Evolutionary conservation across 179 eudicot species (phyloP).

Genomic region (Drosera spatulata): DNA sequence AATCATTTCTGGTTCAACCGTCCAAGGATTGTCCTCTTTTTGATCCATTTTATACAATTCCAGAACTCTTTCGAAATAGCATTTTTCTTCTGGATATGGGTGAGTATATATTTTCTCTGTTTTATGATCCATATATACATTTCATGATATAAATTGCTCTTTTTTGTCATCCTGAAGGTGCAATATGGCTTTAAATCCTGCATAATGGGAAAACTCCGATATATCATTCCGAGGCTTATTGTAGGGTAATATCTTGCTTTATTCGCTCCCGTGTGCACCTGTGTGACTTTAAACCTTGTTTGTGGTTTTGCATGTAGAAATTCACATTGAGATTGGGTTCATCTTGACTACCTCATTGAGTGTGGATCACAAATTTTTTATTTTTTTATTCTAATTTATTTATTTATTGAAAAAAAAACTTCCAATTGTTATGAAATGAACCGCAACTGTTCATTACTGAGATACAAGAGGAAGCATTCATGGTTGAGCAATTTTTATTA

Average conservation of each 20-base stretch:
- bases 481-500: no score
- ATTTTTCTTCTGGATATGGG: conserved; percentile 97
- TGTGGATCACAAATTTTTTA: no score
- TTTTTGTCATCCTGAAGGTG: conserved; percentile 13
- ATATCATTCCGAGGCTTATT: conserved; percentile 66
- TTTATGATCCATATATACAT: background rate
- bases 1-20: conserved; percentile 84
- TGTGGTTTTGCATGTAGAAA: background rate
- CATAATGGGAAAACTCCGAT: conserved; percentile 80
- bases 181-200: conserved; percentile 80
- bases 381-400: no score
- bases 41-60: conserved; percentile 88
- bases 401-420: no score
- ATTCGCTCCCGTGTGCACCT: no score
- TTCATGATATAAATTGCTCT: background rate
- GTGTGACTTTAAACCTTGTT: no score
- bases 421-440: no score
- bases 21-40: conserved; percentile 51
- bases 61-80: conserved; percentile 96
- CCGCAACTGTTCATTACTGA: no score
- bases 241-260: conserved; percentile 42
- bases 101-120: conserved; percentile 20
- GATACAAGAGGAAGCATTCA: no score
- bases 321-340: background rate
- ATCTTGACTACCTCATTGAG: no score